Evolutionary conservation across 805 yeast species (phyloP).

Genomic region (Kockiozyma suomiensis): DNA sequence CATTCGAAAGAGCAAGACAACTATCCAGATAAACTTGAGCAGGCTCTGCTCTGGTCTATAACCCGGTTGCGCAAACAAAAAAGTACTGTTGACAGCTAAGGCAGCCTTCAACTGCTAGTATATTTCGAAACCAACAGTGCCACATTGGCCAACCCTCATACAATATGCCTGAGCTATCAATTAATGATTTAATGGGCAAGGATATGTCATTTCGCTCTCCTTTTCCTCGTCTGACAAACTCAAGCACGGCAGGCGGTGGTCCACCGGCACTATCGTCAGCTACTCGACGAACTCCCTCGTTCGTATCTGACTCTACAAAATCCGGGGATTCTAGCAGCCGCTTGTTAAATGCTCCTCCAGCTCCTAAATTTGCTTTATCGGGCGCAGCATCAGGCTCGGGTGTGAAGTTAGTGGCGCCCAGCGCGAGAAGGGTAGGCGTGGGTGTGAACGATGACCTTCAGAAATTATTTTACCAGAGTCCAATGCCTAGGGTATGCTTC

Average conservation of each 20-base stretch:
- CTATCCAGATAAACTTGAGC: no score
- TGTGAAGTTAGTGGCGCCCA: slow-evolving; percentile 15
- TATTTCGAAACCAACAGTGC: not conserved
- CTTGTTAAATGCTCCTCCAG: not conserved
- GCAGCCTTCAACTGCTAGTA: no score
- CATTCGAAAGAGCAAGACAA: no score
- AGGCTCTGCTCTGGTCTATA: no score
- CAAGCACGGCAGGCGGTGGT: not conserved
- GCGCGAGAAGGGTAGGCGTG: slow-evolving; percentile 16
- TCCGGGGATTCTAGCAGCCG: not conserved
- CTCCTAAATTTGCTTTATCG: not conserved
- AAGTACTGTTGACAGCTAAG: no score
- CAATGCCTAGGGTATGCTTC: slow-evolving; percentile 24
- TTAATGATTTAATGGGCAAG: slow-evolving; percentile 19
- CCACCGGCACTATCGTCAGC: not conserved
- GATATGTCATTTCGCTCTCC: slow-evolving; percentile 30
- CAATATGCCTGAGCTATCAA: slow-evolving; percentile 28
- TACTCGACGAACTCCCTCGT: not conserved
- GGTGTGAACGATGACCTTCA: slow-evolving; percentile 14
- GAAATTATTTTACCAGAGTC: slow-evolving; percentile 25
- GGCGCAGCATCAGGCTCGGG: not conserved
- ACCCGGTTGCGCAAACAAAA: no score
- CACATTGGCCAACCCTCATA: not conserved
- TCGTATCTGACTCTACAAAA: not conserved
- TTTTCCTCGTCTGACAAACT: slow-evolving; percentile 11